phyloP scores from a whole-genome alignment of 2,329 filamentous ascomycete genomes.

The Aspergillus fumigatiaffinis region DNA sequence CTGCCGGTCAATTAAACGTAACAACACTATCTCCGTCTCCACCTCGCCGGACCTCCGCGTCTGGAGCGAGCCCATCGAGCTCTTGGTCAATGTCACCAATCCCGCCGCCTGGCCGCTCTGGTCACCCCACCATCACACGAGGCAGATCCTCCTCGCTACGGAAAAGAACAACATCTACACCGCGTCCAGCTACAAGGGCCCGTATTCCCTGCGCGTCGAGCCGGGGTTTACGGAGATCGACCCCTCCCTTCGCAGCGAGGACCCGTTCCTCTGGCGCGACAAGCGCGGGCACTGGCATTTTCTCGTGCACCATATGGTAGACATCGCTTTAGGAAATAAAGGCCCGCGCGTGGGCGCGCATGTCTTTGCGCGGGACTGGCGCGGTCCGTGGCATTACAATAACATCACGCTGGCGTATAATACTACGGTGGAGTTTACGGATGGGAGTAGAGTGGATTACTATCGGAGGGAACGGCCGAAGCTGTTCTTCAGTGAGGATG shows the following conservation, averaged over 20 bases:
- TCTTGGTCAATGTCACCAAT: slow-evolving; percentile 6
- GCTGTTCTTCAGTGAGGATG: slow-evolving; percentile 47
- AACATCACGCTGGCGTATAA: slow-evolving; percentile 24
- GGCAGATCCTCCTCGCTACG: slow-evolving; percentile 2
- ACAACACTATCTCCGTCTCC: slow-evolving; percentile 12
- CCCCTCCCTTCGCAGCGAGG: slow-evolving; percentile 23
- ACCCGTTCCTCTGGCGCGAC: slow-evolving; percentile 36
- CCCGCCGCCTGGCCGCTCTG: slow-evolving; percentile 11
- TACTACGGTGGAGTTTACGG: slow-evolving; percentile 30
- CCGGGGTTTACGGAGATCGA: slow-evolving; percentile 6
- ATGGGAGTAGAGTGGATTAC: slow-evolving; percentile 39
- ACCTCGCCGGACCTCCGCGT: neutral
- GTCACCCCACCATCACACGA: neutral
- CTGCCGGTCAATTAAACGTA: slow-evolving; percentile 10
- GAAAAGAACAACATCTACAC: slow-evolving; percentile 14
- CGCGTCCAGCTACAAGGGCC: slow-evolving; percentile 7
- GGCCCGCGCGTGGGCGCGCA: slow-evolving; percentile 33
- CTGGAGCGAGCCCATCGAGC: neutral
- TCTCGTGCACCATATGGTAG: slow-evolving; percentile 33
- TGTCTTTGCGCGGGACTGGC: slow-evolving; percentile 26
- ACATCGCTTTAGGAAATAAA: slow-evolving; percentile 20
- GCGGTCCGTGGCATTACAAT: slow-evolving; percentile 32
- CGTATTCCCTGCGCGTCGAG: slow-evolving; percentile 8
- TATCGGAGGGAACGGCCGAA: slow-evolving; percentile 48
- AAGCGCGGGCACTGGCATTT: slow-evolving; percentile 34